Evolutionary conservation across 129 eudicot genomes (phyloP).

Genomic region (Lactuca sativa): DNA sequence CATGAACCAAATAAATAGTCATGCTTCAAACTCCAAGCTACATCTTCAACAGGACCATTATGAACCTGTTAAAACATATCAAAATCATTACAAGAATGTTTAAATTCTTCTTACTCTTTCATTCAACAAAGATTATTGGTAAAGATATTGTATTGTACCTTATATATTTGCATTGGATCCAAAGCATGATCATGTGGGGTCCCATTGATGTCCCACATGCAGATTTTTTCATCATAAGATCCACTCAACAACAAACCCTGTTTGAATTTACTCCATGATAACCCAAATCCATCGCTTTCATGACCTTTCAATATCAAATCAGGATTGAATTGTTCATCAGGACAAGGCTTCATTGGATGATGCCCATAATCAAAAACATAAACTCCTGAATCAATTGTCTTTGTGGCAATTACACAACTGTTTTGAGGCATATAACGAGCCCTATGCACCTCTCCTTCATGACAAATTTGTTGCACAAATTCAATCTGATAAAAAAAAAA

Average conservation of each 20-base stretch:
- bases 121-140: not conserved
- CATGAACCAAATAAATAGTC: slow-evolving; percentile 76
- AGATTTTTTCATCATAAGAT: slow-evolving; percentile 76
- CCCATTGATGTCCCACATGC: slow-evolving; percentile 85
- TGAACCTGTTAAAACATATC: slow-evolving; percentile 43
- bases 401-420: slow-evolving; percentile 69
- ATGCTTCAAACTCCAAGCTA: slow-evolving; percentile 81
- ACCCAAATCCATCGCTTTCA: slow-evolving; percentile 73
- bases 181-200: slow-evolving; percentile 55
- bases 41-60: slow-evolving; percentile 79
- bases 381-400: slow-evolving; percentile 69
- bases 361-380: slow-evolving; percentile 62
- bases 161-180: slow-evolving; percentile 64
- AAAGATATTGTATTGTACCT: slow-evolving; percentile 48
- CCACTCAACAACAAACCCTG: slow-evolving; percentile 74
- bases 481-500: slow-evolving; percentile 54
- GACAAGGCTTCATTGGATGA: slow-evolving; percentile 76
- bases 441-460: slow-evolving; percentile 88
- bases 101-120: not conserved
- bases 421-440: slow-evolving; percentile 95
- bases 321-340: slow-evolving; percentile 66
- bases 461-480: slow-evolving; percentile 72
- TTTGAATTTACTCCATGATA: slow-evolving; percentile 85
- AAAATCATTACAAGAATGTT: not conserved
- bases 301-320: slow-evolving; percentile 87